phyloP scores from a whole-genome alignment of 352 stramenopile species.

The Globisporangium parvum region DNA sequence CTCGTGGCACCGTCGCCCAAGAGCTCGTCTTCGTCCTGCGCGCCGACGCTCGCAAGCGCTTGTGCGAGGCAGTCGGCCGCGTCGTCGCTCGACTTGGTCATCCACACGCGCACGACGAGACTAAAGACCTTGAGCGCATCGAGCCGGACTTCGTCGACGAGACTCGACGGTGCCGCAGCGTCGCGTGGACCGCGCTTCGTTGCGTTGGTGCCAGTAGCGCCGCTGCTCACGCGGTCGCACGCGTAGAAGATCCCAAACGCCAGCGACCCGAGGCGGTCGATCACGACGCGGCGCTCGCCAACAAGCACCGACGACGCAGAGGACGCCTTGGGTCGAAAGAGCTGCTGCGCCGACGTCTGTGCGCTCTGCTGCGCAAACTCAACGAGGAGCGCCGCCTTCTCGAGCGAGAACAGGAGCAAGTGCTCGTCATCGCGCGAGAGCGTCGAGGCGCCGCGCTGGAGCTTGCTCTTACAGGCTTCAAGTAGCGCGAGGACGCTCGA shows the following conservation, averaged over 20 bases:
- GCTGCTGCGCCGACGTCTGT: not conserved
- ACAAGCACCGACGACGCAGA: conserved; percentile 7
- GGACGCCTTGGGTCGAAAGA: no score
- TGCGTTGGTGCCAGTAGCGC: not conserved
- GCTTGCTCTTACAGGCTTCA: conserved; percentile 8
- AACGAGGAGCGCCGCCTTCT: conserved; percentile 9
- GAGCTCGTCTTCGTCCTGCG: conserved; percentile 18
- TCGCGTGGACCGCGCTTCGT: not conserved
- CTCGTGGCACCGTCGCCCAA: conserved; percentile 4
- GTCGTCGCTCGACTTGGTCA: conserved; percentile 16
- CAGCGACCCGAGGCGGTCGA: conserved; percentile 17
- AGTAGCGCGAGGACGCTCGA: conserved; percentile 14
- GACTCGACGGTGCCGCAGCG: not conserved
- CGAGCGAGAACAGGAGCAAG: conserved; percentile 18
- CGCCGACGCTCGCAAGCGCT: conserved; percentile 7
- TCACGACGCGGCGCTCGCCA: conserved; percentile 11
- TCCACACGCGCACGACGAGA: conserved; percentile 15
- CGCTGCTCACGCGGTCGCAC: conserved; percentile 1
- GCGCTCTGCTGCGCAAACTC: conserved; percentile 12
- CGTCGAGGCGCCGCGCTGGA: not conserved
- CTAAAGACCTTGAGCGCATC: conserved; percentile 15
- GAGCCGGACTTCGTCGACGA: conserved; percentile 13
- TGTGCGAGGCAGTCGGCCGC: conserved; percentile 15
- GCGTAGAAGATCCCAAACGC: conserved; percentile 16
- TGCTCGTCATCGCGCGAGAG: conserved; percentile 17